These are phyloP conservation scores for Coffea canephora DNA, from an alignment of 257 asterid genomes.

Conservation along the genomic window DNA sequence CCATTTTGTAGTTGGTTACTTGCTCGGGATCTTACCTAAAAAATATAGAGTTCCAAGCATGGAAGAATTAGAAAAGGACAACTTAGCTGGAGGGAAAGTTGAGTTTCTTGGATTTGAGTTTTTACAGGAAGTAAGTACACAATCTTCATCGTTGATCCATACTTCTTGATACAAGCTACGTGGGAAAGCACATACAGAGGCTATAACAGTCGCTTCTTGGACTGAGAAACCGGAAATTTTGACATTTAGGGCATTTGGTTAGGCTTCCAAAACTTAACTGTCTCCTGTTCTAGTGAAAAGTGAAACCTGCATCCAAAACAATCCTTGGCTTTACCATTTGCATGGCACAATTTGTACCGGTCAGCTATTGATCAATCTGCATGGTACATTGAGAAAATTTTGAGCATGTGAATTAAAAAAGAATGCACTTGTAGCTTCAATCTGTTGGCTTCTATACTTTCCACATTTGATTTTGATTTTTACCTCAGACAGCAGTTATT, in stretches of 20 bases:
- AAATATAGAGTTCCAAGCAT: constrained; percentile 56
- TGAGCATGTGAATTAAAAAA: not conserved
- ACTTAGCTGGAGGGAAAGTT: constrained; percentile 53
- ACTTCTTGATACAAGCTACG: constrained; percentile 1
- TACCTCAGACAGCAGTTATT: not conserved
- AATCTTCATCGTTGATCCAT: constrained; percentile 8
- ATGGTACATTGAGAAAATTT: not conserved
- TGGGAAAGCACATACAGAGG: not conserved
- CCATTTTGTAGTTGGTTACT: constrained; percentile 69
- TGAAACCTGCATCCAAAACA: not conserved
- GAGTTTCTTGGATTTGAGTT: constrained; percentile 65
- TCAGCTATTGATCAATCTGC: not conserved
- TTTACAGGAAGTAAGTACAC: constrained; percentile 51
- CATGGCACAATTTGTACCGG: not conserved
- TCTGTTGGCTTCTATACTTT: not conserved
- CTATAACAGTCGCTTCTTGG: not conserved
- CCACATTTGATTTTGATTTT: not conserved
- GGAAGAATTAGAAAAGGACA: constrained; percentile 52
- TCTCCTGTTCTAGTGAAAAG: not conserved
- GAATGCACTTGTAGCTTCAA: not conserved
- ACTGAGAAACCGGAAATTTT: not conserved
- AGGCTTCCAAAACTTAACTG: not conserved
- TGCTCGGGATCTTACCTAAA: constrained; percentile 68
- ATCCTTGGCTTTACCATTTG: not conserved
- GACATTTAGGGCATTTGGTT: not conserved